Base-by-base conservation (phyloP, 2,329 filamentous ascomycete genomes). In the Paraphaeosphaeria minitans region DNA sequence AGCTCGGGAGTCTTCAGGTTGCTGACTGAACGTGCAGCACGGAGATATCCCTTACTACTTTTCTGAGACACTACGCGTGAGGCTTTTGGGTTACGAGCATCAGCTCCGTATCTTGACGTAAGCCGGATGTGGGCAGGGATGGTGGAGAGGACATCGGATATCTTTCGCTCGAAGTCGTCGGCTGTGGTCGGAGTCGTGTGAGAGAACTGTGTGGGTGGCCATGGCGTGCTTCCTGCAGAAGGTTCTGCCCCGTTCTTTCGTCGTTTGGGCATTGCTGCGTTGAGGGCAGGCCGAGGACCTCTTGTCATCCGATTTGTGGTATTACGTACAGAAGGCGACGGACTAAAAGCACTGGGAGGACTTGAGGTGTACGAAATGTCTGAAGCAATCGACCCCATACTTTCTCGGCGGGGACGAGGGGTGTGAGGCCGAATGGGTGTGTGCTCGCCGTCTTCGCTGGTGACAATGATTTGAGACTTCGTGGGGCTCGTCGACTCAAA, bases 61-160 rank as follows among this genome's bases (percentile, higher is more conserved):
- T 72, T 74, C 45, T 64, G 62, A 35, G 64, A 54, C 22, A 75
- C 56, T 35, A 65, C 60, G 22, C 72, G 74, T 48, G 60, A 59
- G 24, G 71, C 53, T 56, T 69, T 77, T 51, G 70, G 62, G 52
- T 74, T 69, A 27, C 65, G 68, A 37, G 67, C 68, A 55, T 75
- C 68, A 43, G 70, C 62, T n/a, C 67, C 70, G 24, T 70, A 63
- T 3, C 67, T 64, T 14, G 73, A 70, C 1, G 87, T 87, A 43
- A 97, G 82, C 53, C 87, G 88, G 67, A 98, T 96, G 61, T 88
- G 88, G 33, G 89, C 89, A 1, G 92, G 92, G 61, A 96, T 91
- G 21, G 84, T 89, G 58, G 87, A 87, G 41, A 96, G 83, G 57
- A 96, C 90, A 53, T 90, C 86, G 69, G 86, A 90, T 50, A 96